phyloP scores from a whole-genome alignment of 805 yeast genomes.

The Myxozyma udenii region DNA sequence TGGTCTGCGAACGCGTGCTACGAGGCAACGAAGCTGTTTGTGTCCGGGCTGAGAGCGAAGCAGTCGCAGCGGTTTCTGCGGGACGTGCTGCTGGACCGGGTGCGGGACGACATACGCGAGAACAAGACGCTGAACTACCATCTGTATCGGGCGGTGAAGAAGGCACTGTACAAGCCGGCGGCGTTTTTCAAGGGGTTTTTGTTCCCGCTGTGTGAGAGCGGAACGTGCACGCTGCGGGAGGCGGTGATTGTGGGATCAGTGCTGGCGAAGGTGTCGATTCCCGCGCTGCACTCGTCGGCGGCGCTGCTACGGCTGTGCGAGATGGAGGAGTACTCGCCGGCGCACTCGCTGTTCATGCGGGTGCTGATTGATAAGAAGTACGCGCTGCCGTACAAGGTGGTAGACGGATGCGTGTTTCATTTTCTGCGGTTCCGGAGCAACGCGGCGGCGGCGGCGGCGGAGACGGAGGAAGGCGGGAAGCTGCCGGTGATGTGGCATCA shows the following conservation, averaged over 20 bases:
- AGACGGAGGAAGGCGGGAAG: conserved; percentile 39
- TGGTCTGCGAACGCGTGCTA: conserved; percentile 96
- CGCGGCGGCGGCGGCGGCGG: conserved; percentile 41
- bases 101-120: conserved; percentile 41
- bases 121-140: conserved; percentile 76
- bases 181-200: conserved; percentile 96
- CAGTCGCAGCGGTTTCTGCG: conserved; percentile 68
- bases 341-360: conserved; percentile 85
- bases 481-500: conserved; percentile 98
- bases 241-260: conserved; percentile 95
- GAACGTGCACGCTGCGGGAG: conserved; percentile 75
- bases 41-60: conserved; percentile 79
- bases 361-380: conserved; percentile 89
- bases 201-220: conserved; percentile 78
- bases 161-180: conserved; percentile 91
- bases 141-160: conserved; percentile 84
- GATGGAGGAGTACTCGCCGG: conserved; percentile 72
- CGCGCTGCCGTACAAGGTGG: conserved; percentile 93
- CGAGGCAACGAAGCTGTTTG: conserved; percentile 92
- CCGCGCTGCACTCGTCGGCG: conserved; percentile 93
- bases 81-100: conserved; percentile 41
- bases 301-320: conserved; percentile 83
- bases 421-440: conserved; percentile 79
- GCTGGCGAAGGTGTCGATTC: conserved; percentile 82
- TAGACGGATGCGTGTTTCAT: conserved; percentile 90